These are phyloP conservation scores for Fusarium stilboides DNA, from an alignment of 2,329 filamentous ascomycete species.

Conservation along the genomic window DNA sequence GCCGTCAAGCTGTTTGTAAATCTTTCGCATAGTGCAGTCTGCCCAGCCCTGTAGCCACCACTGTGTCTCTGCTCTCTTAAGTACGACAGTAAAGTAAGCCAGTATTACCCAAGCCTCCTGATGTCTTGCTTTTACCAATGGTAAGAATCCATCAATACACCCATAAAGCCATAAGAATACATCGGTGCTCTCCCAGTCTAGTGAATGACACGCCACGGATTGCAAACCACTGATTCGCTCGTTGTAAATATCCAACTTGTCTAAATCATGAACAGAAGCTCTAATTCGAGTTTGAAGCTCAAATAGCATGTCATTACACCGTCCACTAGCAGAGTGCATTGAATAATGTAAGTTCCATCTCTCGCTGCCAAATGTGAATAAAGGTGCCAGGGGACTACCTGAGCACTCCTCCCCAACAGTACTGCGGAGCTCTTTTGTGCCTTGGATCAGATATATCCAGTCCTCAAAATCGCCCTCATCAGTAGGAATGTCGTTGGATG, in stretches of 20 bases:
- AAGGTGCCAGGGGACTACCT: background rate
- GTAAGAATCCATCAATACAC: background rate
- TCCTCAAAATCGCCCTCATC: constrained; percentile 8
- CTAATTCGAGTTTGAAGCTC: background rate
- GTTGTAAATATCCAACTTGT: background rate
- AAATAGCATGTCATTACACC: background rate
- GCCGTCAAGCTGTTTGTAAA: constrained; percentile 2
- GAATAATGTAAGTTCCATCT: background rate
- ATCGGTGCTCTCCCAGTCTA: background rate
- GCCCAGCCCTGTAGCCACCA: constrained; percentile 9
- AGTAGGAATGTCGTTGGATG: background rate
- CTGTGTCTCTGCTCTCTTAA: background rate
- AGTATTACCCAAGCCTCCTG: constrained; percentile 1
- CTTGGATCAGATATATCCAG: constrained; percentile 8
- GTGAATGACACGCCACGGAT: background rate
- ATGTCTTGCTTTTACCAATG: background rate
- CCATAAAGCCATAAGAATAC: constrained; percentile 8
- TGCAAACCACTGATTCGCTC: background rate
- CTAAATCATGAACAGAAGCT: background rate
- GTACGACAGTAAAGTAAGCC: background rate
- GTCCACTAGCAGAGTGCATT: background rate
- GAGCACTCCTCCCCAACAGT: background rate
- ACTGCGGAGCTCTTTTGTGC: background rate
- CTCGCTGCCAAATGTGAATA: background rate
- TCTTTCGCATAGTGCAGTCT: constrained; percentile 3